Conservation (phyloP, 2,329 filamentous ascomycete species). For the Penicillium sp. region DNA sequence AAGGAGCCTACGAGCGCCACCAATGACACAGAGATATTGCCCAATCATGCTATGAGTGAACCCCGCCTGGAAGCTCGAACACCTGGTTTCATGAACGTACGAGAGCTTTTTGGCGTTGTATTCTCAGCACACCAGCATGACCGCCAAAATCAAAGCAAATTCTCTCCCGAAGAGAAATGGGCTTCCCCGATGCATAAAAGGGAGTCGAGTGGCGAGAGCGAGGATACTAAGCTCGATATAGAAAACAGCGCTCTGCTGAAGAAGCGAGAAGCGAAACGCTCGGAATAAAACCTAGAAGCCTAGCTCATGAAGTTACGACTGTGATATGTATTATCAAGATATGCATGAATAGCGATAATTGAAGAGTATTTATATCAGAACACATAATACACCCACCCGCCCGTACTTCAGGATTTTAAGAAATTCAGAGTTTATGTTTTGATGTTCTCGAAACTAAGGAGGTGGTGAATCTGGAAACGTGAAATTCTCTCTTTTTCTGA, state of each 20-base stretch:
- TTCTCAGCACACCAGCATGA: background rate
- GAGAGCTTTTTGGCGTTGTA: background rate
- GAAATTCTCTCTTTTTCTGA: too few relatives aligned
- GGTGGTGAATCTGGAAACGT: too few relatives aligned
- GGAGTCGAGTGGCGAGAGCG: background rate
- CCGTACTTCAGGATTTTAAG: too few relatives aligned
- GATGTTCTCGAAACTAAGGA: too few relatives aligned
- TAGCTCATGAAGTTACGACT: background rate
- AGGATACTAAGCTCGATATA: background rate
- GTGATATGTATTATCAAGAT: background rate
- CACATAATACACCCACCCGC: too few relatives aligned
- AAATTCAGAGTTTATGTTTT: too few relatives aligned
- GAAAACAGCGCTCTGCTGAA: background rate
- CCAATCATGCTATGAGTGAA: background rate
- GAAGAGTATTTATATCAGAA: background rate
- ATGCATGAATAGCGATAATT: background rate
- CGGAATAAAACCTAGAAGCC: background rate
- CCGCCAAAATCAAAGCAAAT: background rate
- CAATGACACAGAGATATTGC: background rate
- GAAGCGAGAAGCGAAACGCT: background rate
- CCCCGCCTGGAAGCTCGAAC: background rate
- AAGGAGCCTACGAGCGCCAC: background rate
- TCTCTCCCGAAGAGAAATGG: background rate
- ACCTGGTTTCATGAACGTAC: constrained; percentile 2
- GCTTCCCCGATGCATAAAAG: background rate